These are phyloP conservation scores for Aspergillus awamori DNA, from an alignment of 2,329 filamentous ascomycete genomes.

Conservation along the genomic window DNA sequence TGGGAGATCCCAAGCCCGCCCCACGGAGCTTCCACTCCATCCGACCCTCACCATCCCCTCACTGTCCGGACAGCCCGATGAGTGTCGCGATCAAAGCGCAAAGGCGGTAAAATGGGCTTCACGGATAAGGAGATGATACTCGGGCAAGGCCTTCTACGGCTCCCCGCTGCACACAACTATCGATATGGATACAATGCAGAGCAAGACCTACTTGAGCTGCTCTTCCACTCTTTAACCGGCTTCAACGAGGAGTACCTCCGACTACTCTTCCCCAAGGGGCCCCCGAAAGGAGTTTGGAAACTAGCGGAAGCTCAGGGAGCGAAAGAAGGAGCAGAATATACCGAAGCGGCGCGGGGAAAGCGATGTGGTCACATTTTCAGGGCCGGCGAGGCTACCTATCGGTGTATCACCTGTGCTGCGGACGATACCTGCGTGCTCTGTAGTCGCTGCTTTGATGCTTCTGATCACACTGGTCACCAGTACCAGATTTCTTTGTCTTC, in stretches of 20 bases:
- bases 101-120: slow-evolving; percentile 45
- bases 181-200: slow-evolving; percentile 74
- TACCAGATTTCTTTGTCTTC: slow-evolving; percentile 85
- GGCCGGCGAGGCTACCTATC: slow-evolving; percentile 87
- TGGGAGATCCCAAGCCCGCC: slow-evolving; percentile 14
- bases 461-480: slow-evolving; percentile 90
- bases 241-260: slow-evolving; percentile 73
- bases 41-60: slow-evolving; percentile 3
- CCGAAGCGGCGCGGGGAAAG: slow-evolving; percentile 85
- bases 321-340: slow-evolving; percentile 93
- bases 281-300: slow-evolving; percentile 67
- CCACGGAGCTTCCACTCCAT: slow-evolving; percentile 11
- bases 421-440: slow-evolving; percentile 97
- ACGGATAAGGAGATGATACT: slow-evolving; percentile 73
- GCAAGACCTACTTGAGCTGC: slow-evolving; percentile 71
- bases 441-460: slow-evolving; percentile 90
- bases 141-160: slow-evolving; percentile 76
- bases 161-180: slow-evolving; percentile 73
- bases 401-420: slow-evolving; percentile 88
- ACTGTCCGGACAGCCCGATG: slow-evolving; percentile 29
- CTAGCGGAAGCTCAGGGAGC: slow-evolving; percentile 86
- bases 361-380: slow-evolving; percentile 98
- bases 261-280: slow-evolving; percentile 79
- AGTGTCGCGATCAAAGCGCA: slow-evolving; percentile 22
- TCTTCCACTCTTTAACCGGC: slow-evolving; percentile 85